Base-by-base conservation (phyloP, 768 basidiomycete genomes). In the Leucocoprinus leucothites region DNA sequence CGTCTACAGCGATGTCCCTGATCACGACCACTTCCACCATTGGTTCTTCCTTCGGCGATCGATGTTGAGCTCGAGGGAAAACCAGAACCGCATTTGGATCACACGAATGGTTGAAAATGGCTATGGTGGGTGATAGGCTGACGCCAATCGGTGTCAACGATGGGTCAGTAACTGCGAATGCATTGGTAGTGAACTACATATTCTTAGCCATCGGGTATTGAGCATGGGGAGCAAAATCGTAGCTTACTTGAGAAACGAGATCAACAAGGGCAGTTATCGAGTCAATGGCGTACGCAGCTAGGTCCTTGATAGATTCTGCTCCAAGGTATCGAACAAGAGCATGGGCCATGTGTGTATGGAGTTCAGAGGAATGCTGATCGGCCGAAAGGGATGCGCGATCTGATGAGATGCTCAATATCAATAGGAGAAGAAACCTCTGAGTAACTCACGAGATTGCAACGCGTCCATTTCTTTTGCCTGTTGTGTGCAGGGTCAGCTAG, bases 21-120 rank as follows among this genome's bases (percentile, higher is more conserved):
- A 98, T 67, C 0, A 88, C 85, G 11, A 94, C 69, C 9, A 97
- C 77, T 35, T 89, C 81, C 82, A 94, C 79, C 25, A 81, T 57
- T 0, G 89, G 84, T 64, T 87, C 86, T 0, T 63, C 61, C 18
- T 54, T 62, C 0, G 62, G 56, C 1, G 69, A 61, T 13, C 66
- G 58, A 11, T 63, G 66, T 3, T 75, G 66, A 2, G 76, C 66
- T 3, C 82, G 75, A 47, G 95, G 94, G 64, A 96, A 98, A 3
- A 98, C 91, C n/a, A 95, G 81, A 28, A 87, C 91, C 0, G 89
- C 92, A 64, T 97, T 95, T 0, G 92, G 91, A 19, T 82, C 78
- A 64, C 94, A 95, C 0, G 89, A 89, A 64, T 98, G 94, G 64
- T 97, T 97, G 54, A 89, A 80, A 9, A 97, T 74, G 0, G 94